Evolutionary conservation across 1,284 basidiomycete species (phyloP), one percentile per base, ranked within the genome.

Genomic region (Erythrobasidium hasegawianum): DNA sequence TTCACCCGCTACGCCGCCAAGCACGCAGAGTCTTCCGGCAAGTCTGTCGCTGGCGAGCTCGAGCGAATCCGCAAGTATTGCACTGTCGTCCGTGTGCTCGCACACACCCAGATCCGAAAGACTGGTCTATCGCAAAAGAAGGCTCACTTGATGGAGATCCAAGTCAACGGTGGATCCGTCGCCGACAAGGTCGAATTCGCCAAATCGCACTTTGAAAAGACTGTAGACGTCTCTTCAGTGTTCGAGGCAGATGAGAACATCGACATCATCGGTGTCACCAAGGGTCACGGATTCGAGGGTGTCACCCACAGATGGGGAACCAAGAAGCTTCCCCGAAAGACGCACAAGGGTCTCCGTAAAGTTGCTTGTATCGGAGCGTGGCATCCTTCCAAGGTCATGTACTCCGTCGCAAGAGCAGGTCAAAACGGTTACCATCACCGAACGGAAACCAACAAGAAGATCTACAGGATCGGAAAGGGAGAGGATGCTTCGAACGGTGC

Each of bases 41-140:
- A 71, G 64, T 91, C 93, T 80, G 86, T 92, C 77, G 83, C 87
- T 71, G 91, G 94, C 77, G 96, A 99, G 81, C 88, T 99, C 76
- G 95, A 98, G 85, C 92, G 96, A 75, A 97, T 99, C 79, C 90
- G 91, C 84, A 98, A 98, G 82, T 98, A 98, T 86, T 97, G 93
- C 85, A 92, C 95, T 68, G 94, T 99, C 75, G 96, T 99, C 79
- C 94, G 96, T 82, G 90, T 98, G 73, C 90, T 99, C 73, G 95
- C 93, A 73, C 93, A 97, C 86, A 97, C 95, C 76, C 96, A 95
- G 81, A 90, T 97, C 80, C 87, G 89, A 82, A 94, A 96, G 86
- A 99, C 96, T 45, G 91, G 93, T 77, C 87, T 98, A 75, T 85
- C 85, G 77, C 96, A 98, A 83, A 98, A 98, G 90, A 98, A 95